Percentiles rank a stretch among this genome's conserved stretches.
phyloP scores from a whole-genome alignment of 2,329 filamentous ascomycete species.

The Plenodomus lindquistii region DNA sequence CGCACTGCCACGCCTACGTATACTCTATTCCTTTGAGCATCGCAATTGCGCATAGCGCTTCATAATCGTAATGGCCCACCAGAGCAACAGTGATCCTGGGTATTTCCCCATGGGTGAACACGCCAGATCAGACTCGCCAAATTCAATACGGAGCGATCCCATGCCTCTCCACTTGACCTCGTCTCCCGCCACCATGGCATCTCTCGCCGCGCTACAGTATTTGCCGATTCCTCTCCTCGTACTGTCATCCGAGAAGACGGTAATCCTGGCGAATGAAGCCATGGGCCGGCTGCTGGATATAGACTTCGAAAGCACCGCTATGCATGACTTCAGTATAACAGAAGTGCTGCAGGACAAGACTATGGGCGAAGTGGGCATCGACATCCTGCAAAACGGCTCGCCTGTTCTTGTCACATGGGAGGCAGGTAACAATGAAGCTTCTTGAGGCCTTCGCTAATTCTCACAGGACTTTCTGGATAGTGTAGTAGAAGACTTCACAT shows the following conservation, averaged over 20 bases:
- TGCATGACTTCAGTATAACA: conserved; percentile 52
- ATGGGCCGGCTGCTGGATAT: conserved; percentile 71
- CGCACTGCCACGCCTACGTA: too few relatives aligned
- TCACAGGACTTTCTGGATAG: conserved; percentile 49
- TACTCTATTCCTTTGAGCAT: background rate
- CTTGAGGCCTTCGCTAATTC: background rate
- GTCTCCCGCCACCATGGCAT: conserved; percentile 34
- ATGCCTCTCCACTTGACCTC: conserved; percentile 35
- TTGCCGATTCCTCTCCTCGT: conserved; percentile 73
- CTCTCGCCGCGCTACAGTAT: conserved; percentile 66
- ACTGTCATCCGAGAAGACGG: conserved; percentile 68
- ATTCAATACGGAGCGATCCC: conserved; percentile 37
- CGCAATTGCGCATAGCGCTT: background rate
- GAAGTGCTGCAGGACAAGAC: conserved; percentile 68
- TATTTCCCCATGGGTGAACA: conserved; percentile 36
- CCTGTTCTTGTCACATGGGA: conserved; percentile 58
- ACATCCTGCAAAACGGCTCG: conserved; percentile 70
- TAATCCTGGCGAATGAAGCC: conserved; percentile 75
- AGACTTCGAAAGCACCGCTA: conserved; percentile 47
- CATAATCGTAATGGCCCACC: conserved; percentile 23
- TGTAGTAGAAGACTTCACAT: conserved; percentile 45
- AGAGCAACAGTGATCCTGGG: conserved; percentile 19
- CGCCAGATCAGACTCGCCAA: conserved; percentile 27
- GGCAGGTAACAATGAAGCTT: conserved; percentile 17
- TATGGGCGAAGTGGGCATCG: conserved; percentile 71